Evolutionary conservation across 768 basidiomycete species (phyloP).

Genomic region (Tulasnella sp.): DNA sequence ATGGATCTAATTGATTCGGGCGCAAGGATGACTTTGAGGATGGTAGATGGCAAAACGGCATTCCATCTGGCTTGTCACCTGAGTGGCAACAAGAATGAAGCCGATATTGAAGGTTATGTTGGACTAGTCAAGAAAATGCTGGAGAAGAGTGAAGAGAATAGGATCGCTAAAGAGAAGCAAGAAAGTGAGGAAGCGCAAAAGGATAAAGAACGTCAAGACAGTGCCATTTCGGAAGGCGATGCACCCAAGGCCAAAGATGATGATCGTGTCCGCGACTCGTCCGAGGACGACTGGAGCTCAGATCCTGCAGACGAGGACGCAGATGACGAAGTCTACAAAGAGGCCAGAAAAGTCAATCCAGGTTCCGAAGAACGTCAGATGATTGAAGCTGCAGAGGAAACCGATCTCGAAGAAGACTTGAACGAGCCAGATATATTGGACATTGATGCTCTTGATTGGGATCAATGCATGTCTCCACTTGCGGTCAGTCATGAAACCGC

Average conservation of each 20-base stretch:
- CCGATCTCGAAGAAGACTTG: slow-evolving; percentile 35
- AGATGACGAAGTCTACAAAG: slow-evolving; percentile 24
- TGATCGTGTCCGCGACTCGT: slow-evolving; percentile 16
- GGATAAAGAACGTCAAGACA: not conserved
- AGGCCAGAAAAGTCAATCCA: slow-evolving; percentile 28
- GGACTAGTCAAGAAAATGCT: slow-evolving; percentile 38
- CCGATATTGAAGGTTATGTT: slow-evolving; percentile 13
- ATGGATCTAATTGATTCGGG: slow-evolving; percentile 42
- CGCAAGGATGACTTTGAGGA: slow-evolving; percentile 40
- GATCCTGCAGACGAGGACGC: slow-evolving; percentile 8
- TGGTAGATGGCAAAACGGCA: slow-evolving; percentile 43
- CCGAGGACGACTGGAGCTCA: slow-evolving; percentile 5
- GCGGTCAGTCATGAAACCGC: slow-evolving; percentile 32
- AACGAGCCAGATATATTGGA: slow-evolving; percentile 45
- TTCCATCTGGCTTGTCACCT: slow-evolving; percentile 46
- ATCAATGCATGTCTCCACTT: slow-evolving; percentile 41
- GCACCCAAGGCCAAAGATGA: slow-evolving; percentile 19
- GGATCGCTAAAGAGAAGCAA: slow-evolving; percentile 22
- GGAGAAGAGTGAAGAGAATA: slow-evolving; percentile 33
- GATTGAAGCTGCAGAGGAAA: slow-evolving; percentile 16
- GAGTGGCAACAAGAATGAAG: no score
- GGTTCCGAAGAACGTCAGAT: slow-evolving; percentile 11
- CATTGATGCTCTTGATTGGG: slow-evolving; percentile 44
- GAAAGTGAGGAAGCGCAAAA: slow-evolving; percentile 17
- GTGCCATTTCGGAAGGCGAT: slow-evolving; percentile 20